Evolutionary conservation across 1,284 basidiomycete species (phyloP).

Genomic region (Heterobasidion annosum): DNA sequence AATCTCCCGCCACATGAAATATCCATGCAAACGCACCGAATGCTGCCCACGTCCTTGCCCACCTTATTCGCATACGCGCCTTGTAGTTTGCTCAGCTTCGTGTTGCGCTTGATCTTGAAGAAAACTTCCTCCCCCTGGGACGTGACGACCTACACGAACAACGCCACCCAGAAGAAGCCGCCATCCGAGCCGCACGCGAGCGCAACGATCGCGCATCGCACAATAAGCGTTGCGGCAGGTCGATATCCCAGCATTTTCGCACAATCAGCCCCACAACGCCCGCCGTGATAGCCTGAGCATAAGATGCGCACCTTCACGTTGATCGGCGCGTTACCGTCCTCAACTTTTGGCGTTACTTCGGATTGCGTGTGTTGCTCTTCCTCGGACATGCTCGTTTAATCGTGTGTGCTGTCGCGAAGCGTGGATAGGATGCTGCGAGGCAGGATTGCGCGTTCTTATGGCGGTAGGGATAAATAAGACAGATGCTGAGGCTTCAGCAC

Average conservation of each 20-base stretch:
- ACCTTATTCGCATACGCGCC: slow-evolving; percentile 91
- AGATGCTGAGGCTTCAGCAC: too few species aligned
- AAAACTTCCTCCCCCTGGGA: slow-evolving; percentile 85
- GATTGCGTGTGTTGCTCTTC: slow-evolving; percentile 34
- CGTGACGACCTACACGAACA: slow-evolving; percentile 54
- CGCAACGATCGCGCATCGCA: too few species aligned
- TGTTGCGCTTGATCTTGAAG: slow-evolving; percentile 97
- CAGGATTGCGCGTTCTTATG: neutral
- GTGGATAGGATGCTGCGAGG: neutral
- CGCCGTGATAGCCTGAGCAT: neutral
- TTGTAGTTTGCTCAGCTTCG: slow-evolving; percentile 90
- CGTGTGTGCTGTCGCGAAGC: neutral
- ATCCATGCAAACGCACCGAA: slow-evolving; percentile 53
- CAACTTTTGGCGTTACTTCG: slow-evolving; percentile 48
- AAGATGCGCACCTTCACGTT: slow-evolving; percentile 66
- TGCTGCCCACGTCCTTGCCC: slow-evolving; percentile 80
- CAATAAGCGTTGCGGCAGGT: neutral
- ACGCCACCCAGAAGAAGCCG: neutral
- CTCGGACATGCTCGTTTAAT: slow-evolving; percentile 49
- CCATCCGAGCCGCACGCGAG: neutral
- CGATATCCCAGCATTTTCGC: neutral
- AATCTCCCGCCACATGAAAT: neutral
- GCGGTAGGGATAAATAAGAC: neutral
- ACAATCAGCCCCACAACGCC: neutral
- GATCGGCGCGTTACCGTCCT: slow-evolving; percentile 61